A percentile compares a stretch with the other conserved stretches of the same genome.
Evolutionary conservation across 768 basidiomycete genomes (phyloP).

Genomic region (Boletus insuetus): DNA sequence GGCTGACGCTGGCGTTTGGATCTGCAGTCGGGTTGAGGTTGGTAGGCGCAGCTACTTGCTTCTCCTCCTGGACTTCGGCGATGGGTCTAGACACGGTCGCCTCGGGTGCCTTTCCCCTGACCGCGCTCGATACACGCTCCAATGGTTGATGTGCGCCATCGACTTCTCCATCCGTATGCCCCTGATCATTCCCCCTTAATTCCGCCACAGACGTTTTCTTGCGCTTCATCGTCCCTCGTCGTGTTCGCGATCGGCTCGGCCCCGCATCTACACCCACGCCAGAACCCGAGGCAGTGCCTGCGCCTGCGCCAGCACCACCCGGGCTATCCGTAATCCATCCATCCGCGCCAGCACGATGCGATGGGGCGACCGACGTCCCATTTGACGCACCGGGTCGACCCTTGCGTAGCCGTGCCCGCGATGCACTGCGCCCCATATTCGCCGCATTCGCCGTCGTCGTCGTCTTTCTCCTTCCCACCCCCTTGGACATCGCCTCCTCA

Average conservation of each 20-base stretch:
- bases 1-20: not conserved
- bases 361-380: not conserved
- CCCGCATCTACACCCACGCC: too few relatives aligned
- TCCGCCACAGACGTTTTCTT: slow-evolving; percentile 25
- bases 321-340: slow-evolving; percentile 23
- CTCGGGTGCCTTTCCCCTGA: not conserved
- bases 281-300: too few relatives aligned
- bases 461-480: too few relatives aligned
- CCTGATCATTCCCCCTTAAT: slow-evolving; percentile 24
- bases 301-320: not conserved
- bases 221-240: slow-evolving; percentile 4
- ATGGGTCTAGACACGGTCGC: not conserved
- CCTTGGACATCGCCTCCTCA: slow-evolving; percentile 5
- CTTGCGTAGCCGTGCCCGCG: slow-evolving; percentile 15
- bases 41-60: not conserved
- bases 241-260: not conserved
- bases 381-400: slow-evolving; percentile 9
- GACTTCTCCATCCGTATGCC: slow-evolving; percentile 29
- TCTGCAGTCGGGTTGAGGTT: not conserved
- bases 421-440: not conserved
- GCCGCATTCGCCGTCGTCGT: not conserved
- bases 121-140: not conserved
- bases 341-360: not conserved
- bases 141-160: not conserved
- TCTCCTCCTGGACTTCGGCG: not conserved